Evolutionary conservation across 345 rosid species (phyloP).

Genomic region (Jatropha curcas): DNA sequence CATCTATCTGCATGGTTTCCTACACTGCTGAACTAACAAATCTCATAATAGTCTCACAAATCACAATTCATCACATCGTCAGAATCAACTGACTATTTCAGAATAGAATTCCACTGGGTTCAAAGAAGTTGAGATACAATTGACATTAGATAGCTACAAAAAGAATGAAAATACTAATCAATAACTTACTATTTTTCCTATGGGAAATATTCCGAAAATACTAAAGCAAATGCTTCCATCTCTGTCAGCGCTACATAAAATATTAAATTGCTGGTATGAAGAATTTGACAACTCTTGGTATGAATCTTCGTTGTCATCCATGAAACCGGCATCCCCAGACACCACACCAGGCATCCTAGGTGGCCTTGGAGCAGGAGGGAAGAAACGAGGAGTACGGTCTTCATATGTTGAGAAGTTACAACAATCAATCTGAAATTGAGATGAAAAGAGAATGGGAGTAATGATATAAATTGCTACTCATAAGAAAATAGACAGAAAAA

Average conservation of each 20-base stretch:
- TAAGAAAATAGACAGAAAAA: neutral
- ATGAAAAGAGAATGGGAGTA: neutral
- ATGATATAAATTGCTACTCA: neutral
- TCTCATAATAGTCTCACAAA: neutral
- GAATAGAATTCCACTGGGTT: neutral
- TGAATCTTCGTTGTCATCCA: conserved; percentile 83
- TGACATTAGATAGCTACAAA: neutral
- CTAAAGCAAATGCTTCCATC: conserved; percentile 84
- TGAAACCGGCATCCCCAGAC: conserved; percentile 77
- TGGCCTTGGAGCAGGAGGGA: conserved; percentile 86
- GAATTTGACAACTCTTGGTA: conserved; percentile 73
- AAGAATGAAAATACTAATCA: neutral
- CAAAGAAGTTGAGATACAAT: neutral
- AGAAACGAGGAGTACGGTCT: conserved; percentile 86
- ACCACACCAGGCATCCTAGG: conserved; percentile 80
- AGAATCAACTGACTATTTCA: neutral
- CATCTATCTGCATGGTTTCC: neutral
- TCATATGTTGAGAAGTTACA: conserved; percentile 48
- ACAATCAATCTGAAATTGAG: conserved; percentile 46
- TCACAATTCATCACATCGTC: neutral
- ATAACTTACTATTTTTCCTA: conserved; percentile 81
- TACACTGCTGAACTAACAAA: neutral
- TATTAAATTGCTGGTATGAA: conserved; percentile 76
- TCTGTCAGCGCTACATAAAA: conserved; percentile 82
- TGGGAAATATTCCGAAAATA: conserved; percentile 91